Conservation (phyloP, 768 basidiomycete species). For the Kwoniella sp. region DNA sequence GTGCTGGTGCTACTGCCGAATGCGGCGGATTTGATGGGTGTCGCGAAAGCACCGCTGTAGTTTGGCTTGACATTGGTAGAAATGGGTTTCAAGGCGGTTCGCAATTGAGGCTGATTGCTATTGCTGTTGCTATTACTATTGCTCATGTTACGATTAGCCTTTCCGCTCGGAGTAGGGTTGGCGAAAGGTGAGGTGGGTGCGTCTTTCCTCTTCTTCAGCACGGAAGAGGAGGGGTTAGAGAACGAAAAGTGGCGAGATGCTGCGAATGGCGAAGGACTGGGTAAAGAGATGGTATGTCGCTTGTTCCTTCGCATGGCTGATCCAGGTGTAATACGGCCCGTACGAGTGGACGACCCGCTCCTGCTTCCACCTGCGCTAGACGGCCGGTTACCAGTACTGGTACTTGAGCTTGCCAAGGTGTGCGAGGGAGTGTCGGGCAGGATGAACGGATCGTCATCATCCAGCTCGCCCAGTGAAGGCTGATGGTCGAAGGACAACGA, state of each 20-base stretch:
- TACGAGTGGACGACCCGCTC: not conserved
- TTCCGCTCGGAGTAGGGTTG: not conserved
- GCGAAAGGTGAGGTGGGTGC: slow-evolving; percentile 4
- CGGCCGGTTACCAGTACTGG: too few relatives aligned
- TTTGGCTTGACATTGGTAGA: slow-evolving; percentile 15
- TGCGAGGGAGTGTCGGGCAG: not conserved
- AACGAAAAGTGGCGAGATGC: not conserved
- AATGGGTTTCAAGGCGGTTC: slow-evolving; percentile 9
- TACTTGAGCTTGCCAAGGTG: not conserved
- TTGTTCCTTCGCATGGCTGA: slow-evolving; percentile 5
- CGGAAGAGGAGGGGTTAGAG: not conserved
- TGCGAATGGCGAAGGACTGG: slow-evolving; percentile 15
- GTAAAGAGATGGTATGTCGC: slow-evolving; percentile 20
- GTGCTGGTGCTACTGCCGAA: not conserved
- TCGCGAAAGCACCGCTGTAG: slow-evolving; percentile 11
- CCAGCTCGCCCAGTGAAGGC: not conserved
- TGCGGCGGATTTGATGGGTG: slow-evolving; percentile 7
- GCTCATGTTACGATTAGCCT: not conserved
- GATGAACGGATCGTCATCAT: slow-evolving; percentile 13
- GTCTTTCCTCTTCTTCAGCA: slow-evolving; percentile 16
- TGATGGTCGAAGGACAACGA: slow-evolving; percentile 14
- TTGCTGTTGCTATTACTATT: too few relatives aligned
- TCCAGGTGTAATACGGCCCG: not conserved
- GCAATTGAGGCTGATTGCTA: not conserved
- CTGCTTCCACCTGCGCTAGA: not conserved